Evolutionary conservation across 257 asterid species (phyloP).

Genomic region (Oldenlandia corymbosa): DNA sequence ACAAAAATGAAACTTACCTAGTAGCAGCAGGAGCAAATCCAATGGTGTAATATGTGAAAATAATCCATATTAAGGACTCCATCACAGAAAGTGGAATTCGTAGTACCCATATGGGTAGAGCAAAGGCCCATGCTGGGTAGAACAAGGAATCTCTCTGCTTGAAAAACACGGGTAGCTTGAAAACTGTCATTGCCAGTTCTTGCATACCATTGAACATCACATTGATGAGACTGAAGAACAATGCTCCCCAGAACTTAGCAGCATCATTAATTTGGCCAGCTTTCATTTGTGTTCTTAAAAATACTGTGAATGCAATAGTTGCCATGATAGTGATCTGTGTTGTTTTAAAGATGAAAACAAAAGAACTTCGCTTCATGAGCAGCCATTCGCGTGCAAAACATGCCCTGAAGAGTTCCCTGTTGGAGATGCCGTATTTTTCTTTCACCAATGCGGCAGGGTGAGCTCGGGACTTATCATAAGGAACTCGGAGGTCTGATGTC

Average conservation of each 20-base stretch:
- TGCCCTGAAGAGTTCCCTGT: constrained; percentile 60
- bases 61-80: constrained; percentile 66
- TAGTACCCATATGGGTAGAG: constrained; percentile 76
- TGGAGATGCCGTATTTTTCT: constrained; percentile 67
- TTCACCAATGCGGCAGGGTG: constrained; percentile 82
- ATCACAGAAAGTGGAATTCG: constrained; percentile 56
- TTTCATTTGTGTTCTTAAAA: constrained; percentile 69
- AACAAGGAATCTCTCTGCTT: constrained; percentile 73
- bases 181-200: constrained; percentile 73
- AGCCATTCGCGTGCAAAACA: constrained; percentile 71
- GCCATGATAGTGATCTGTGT: constrained; percentile 75
- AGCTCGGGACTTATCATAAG: constrained; percentile 50
- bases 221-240: constrained; percentile 71
- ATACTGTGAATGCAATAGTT: constrained; percentile 54
- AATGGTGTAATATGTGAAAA: constrained; percentile 70
- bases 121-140: constrained; percentile 91
- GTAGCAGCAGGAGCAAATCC: constrained; percentile 77
- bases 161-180: constrained; percentile 75
- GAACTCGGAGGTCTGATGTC: constrained; percentile 40
- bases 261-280: constrained; percentile 46
- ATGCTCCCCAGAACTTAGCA: constrained; percentile 64
- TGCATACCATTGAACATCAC: constrained; percentile 85
- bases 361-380: constrained; percentile 62
- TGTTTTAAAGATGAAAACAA: constrained; percentile 69
- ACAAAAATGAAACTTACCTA: constrained; percentile 33